A percentile compares a stretch with the other conserved stretches of the same genome.
phyloP scores from a whole-genome alignment of 1,284 basidiomycete genomes.

The Ganoderma lucidum region DNA sequence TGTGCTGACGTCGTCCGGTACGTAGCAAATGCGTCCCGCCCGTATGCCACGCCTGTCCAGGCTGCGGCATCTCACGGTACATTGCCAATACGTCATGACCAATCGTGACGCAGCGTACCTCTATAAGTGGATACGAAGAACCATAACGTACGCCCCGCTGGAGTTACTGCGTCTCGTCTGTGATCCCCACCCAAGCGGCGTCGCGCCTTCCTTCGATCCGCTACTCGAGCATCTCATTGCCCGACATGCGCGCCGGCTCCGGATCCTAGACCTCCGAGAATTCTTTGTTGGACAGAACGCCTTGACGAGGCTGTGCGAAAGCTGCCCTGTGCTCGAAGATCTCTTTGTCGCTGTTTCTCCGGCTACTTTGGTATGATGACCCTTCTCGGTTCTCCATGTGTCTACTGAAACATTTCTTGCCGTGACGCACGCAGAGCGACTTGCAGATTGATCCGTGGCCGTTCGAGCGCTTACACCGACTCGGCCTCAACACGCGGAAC shows the following conservation, averaged over 20 bases:
- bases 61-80: conserved; percentile 51
- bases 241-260: conserved; percentile 47
- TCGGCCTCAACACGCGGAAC: background rate
- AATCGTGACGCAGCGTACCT: conserved; percentile 44
- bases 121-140: conserved; percentile 54
- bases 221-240: conserved; percentile 50
- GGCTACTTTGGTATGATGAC: conserved; percentile 20
- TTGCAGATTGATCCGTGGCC: background rate
- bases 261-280: conserved; percentile 45
- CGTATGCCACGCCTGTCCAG: conserved; percentile 40
- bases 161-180: conserved; percentile 44
- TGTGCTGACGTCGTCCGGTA: background rate
- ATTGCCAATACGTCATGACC: conserved; percentile 38
- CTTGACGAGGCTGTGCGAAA: conserved; percentile 30
- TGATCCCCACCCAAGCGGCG: conserved; percentile 11
- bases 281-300: conserved; percentile 44
- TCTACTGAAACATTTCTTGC: background rate
- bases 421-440: background rate
- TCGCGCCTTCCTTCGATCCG: conserved; percentile 47
- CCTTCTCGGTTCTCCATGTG: background rate
- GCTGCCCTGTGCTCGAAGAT: conserved; percentile 29
- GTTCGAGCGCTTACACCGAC: background rate
- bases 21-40: conserved; percentile 53
- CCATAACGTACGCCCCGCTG: conserved; percentile 49
- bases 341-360: conserved; percentile 22